Evolutionary conservation across 371 early-diverging fungal genomes (phyloP).

Genomic region (Mucor mucedo): DNA sequence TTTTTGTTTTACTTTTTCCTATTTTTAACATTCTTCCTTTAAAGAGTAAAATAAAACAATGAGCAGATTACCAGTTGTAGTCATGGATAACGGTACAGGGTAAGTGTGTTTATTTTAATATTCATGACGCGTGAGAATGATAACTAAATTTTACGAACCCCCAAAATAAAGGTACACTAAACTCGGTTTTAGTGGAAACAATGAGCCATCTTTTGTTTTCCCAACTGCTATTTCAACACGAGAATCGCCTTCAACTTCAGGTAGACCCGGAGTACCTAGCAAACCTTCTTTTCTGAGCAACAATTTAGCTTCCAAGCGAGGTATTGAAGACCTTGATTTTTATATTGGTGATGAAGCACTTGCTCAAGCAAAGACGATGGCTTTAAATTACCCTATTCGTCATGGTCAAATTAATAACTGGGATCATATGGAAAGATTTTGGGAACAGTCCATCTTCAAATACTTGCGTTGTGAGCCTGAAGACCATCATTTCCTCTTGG

Average conservation of each 20-base stretch:
- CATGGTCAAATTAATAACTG: constrained; percentile 93
- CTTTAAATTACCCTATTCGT: constrained; percentile 84
- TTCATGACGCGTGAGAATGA: not conserved
- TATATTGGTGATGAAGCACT: constrained; percentile 97
- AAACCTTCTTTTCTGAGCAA: constrained; percentile 65
- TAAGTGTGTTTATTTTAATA: constrained; percentile 41
- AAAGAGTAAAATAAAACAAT: constrained; percentile 24
- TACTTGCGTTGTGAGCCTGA: constrained; percentile 97
- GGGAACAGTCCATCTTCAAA: constrained; percentile 97
- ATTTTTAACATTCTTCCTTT: not conserved
- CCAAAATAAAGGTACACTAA: constrained; percentile 85
- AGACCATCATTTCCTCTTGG: constrained; percentile 93
- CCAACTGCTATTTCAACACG: constrained; percentile 91
- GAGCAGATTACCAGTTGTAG: constrained; percentile 76
- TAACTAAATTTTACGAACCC: not conserved
- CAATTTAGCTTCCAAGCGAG: constrained; percentile 93
- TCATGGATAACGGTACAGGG: constrained; percentile 96
- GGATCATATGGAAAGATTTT: constrained; percentile 95
- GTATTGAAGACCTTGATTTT: constrained; percentile 97
- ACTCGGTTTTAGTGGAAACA: constrained; percentile 97
- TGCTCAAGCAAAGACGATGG: constrained; percentile 85
- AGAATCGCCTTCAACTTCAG: constrained; percentile 58
- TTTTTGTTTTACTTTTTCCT: not conserved
- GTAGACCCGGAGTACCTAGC: constrained; percentile 61
- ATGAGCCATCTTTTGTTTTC: constrained; percentile 94